Percentiles rank a stretch among this genome's conserved stretches.
Conservation (phyloP, 2,329 filamentous ascomycete genomes). For the Thermothelomyces thermophilus region DNA sequence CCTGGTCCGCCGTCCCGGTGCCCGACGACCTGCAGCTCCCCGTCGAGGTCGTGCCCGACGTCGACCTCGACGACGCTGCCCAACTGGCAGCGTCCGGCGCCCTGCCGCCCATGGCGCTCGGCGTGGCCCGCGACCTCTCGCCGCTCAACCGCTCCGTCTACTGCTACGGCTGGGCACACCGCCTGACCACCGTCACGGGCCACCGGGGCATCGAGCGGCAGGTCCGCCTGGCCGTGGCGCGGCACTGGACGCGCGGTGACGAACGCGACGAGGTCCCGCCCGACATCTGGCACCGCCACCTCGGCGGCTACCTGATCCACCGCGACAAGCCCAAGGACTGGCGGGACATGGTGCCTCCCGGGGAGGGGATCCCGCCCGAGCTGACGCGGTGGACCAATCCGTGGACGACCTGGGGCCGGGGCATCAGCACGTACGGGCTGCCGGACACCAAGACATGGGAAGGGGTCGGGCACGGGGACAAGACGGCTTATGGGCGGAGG, state of each 20-base stretch:
- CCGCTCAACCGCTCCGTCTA: conserved; percentile 60
- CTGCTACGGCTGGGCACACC: conserved; percentile 60
- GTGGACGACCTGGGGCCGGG: conserved; percentile 26
- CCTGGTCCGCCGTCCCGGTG: conserved; percentile 34
- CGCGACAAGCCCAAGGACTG: conserved; percentile 26
- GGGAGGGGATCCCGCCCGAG: conserved; percentile 18
- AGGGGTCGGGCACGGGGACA: conserved; percentile 24
- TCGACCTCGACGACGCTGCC: conserved; percentile 32
- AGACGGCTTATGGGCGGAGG: conserved; percentile 21
- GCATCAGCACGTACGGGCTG: conserved; percentile 25
- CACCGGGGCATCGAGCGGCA: conserved; percentile 62
- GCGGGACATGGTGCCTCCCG: conserved; percentile 18
- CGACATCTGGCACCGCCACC: conserved; percentile 23
- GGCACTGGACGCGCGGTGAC: conserved; percentile 18
- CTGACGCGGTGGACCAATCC: conserved; percentile 23
- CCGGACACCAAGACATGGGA: conserved; percentile 27
- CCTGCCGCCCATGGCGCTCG: conserved; percentile 45
- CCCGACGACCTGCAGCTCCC: conserved; percentile 44
- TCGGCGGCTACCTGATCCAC: conserved; percentile 24
- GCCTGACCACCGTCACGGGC: conserved; percentile 61
- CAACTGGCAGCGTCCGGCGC: conserved; percentile 34
- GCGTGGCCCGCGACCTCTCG: conserved; percentile 28
- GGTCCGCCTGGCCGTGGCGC: conserved; percentile 41
- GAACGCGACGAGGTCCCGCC: conserved; percentile 19
- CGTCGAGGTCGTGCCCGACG: conserved; percentile 46